A percentile compares a stretch with the other conserved stretches of the same genome.
Conservation (phyloP, 768 basidiomycete species). For the Lyophyllum semitale region DNA sequence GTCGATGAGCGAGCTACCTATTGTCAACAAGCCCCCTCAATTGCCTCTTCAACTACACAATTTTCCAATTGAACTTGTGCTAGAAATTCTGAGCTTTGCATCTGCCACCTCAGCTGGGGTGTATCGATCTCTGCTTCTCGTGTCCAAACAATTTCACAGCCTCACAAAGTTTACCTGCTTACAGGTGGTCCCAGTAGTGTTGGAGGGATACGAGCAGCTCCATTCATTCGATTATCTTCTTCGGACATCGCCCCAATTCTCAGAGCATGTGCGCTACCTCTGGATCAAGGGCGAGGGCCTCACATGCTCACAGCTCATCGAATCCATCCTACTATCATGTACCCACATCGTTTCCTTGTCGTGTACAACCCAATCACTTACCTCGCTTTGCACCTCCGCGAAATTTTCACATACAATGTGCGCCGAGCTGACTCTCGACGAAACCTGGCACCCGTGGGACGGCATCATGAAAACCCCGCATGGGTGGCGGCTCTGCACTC, state of each 20-base stretch:
- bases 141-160: constrained; percentile 12
- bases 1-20: not conserved
- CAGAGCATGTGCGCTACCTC: constrained; percentile 11
- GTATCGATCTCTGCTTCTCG: constrained; percentile 17
- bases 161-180: constrained; percentile 11
- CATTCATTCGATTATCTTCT: constrained; percentile 15
- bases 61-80: constrained; percentile 11
- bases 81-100: constrained; percentile 16
- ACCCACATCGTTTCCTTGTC: constrained; percentile 9
- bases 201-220: constrained; percentile 6
- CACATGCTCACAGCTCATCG: constrained; percentile 8
- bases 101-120: constrained; percentile 5
- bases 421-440: constrained; percentile 14
- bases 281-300: constrained; percentile 15
- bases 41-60: not conserved
- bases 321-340: constrained; percentile 10
- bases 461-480: constrained; percentile 2
- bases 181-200: constrained; percentile 14
- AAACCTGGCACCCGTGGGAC: constrained; percentile 13
- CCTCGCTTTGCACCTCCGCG: constrained; percentile 7
- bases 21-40: not conserved
- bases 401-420: constrained; percentile 11
- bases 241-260: not conserved
- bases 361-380: constrained; percentile 12
- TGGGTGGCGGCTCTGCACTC: constrained; percentile 4